These are phyloP conservation scores for Rhypophila decipiens DNA, from an alignment of 495 filamentous ascomycete genomes.

Conservation along the genomic window DNA sequence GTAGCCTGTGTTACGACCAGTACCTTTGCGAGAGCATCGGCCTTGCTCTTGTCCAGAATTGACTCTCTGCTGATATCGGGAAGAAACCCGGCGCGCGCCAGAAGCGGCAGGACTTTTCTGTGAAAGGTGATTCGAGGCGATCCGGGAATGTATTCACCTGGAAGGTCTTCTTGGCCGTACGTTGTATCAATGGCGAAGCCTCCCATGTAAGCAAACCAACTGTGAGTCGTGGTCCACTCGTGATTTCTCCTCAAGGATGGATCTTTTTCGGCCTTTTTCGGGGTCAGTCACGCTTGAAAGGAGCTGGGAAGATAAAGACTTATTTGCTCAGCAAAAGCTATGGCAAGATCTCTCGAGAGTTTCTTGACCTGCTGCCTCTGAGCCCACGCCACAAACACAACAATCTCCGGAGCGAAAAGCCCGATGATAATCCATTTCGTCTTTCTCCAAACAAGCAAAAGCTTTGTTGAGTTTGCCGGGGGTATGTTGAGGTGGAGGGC, in stretches of 20 bases:
- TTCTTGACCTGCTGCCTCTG: neutral
- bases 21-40: conserved; percentile 3
- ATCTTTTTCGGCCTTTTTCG: neutral
- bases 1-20: conserved; percentile 7
- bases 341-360: neutral
- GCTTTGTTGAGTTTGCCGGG: conserved; percentile 3
- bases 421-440: conserved; percentile 6
- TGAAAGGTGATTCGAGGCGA: neutral
- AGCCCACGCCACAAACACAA: conserved; percentile 7
- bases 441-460: neutral
- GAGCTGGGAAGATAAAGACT: neutral
- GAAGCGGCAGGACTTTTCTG: neutral
- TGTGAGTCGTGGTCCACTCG: conserved; percentile 4
- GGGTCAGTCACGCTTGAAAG: neutral
- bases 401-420: conserved; percentile 10
- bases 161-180: no score
- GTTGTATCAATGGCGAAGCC: conserved; percentile 4
- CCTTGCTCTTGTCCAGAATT: conserved; percentile 13
- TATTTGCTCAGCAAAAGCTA: neutral
- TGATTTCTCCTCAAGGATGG: neutral
- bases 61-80: neutral
- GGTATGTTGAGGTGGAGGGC: conserved; percentile 17
- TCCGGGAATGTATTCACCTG: neutral
- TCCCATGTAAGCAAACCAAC: conserved; percentile 8
- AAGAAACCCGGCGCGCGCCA: neutral